Conservation (phyloP, 2,329 filamentous ascomycete genomes). For the Davidsoniella eucalypti region DNA sequence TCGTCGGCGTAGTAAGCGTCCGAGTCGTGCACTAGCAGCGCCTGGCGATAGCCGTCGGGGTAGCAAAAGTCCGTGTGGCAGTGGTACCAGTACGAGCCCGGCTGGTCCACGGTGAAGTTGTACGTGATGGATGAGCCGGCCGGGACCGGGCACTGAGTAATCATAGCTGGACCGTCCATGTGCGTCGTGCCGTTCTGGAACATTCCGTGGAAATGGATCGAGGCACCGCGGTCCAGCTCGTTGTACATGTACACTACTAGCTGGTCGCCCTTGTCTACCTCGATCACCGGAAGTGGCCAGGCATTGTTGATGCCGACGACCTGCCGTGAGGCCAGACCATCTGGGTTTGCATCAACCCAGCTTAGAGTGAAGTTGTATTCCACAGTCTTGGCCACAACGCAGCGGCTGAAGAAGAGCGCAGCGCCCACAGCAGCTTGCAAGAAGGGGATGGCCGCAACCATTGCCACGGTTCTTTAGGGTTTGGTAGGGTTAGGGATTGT, state of each 20-base stretch:
- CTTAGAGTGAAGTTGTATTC: slow-evolving; percentile 43
- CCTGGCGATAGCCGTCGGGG: slow-evolving; percentile 40
- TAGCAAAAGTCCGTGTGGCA: slow-evolving; percentile 35
- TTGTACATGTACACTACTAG: slow-evolving; percentile 33
- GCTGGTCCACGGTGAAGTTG: slow-evolving; percentile 38
- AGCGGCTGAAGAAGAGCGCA: too few relatives aligned
- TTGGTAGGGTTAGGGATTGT: neutral
- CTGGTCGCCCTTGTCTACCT: slow-evolving; percentile 36
- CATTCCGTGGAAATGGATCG: slow-evolving; percentile 45
- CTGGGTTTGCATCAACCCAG: slow-evolving; percentile 45
- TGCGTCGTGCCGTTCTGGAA: slow-evolving; percentile 38
- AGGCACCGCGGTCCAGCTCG: slow-evolving; percentile 33
- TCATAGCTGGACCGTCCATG: slow-evolving; percentile 42
- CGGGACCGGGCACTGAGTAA: slow-evolving; percentile 40
- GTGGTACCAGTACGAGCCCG: slow-evolving; percentile 49
- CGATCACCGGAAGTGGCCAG: slow-evolving; percentile 46
- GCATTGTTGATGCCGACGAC: slow-evolving; percentile 48
- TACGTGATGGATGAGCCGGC: slow-evolving; percentile 38
- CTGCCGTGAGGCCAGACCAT: slow-evolving; percentile 37
- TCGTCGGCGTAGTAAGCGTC: slow-evolving; percentile 29
- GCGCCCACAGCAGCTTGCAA: slow-evolving; percentile 17
- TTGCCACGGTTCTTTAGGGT: neutral
- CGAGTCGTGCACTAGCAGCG: slow-evolving; percentile 38
- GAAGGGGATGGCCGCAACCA: slow-evolving; percentile 1
- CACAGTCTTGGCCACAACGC: slow-evolving; percentile 22